These are phyloP conservation scores for Mimosa pudica DNA, from an alignment of 306 rosid genomes.

Conservation along the genomic window DNA sequence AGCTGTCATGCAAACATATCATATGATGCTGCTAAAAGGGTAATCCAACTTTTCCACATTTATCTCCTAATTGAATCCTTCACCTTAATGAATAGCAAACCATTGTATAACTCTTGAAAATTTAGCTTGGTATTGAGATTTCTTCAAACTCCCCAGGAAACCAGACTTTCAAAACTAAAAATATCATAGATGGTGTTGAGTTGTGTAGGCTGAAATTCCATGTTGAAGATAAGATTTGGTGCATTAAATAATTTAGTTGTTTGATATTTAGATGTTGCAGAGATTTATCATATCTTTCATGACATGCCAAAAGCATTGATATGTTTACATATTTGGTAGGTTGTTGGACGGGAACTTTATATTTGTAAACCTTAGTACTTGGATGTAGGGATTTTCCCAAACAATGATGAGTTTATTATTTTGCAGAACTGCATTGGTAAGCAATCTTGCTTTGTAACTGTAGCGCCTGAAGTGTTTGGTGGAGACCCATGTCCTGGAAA, in stretches of 20 bases:
- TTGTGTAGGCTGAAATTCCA: not conserved
- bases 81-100: not conserved
- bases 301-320: not conserved
- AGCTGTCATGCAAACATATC: slow-evolving; percentile 66
- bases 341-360: not conserved
- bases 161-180: not conserved
- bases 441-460: slow-evolving; percentile 56
- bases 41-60: slow-evolving; percentile 23
- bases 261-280: not conserved
- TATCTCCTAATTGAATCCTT: not conserved
- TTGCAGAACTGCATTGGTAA: slow-evolving; percentile 64
- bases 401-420: not conserved
- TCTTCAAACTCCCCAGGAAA: not conserved
- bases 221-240: not conserved
- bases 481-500: slow-evolving; percentile 68
- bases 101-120: not conserved
- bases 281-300: not conserved
- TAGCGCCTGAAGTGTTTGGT: slow-evolving; percentile 56
- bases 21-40: slow-evolving; percentile 60
- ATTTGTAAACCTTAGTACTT: not conserved
- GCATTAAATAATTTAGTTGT: not conserved
- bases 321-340: not conserved
- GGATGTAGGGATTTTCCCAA: not conserved
- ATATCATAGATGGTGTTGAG: not conserved
- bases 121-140: not conserved